These are phyloP conservation scores for Phlebiopsis gigantea DNA, from an alignment of 768 basidiomycete species.

Conservation along the genomic window DNA sequence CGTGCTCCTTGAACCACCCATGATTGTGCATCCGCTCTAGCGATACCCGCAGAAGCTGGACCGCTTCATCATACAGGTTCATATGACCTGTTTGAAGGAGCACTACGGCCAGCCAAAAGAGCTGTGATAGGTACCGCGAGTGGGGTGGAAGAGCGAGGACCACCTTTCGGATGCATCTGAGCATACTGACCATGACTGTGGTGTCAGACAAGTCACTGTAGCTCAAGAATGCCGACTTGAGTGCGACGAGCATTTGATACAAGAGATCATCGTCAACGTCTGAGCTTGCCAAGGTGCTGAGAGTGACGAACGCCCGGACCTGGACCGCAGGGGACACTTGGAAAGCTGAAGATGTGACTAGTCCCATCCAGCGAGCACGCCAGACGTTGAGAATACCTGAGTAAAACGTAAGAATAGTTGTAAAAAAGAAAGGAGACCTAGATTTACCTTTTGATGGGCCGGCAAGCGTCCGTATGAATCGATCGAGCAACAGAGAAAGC, in stretches of 20 bases:
- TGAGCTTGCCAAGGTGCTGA: constrained; percentile 75
- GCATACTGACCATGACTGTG: constrained; percentile 77
- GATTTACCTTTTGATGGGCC: constrained; percentile 57
- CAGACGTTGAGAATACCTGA: constrained; percentile 81
- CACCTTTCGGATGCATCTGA: constrained; percentile 77
- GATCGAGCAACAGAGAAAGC: constrained; percentile 56
- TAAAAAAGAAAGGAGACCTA: background rate
- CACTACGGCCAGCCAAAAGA: constrained; percentile 88
- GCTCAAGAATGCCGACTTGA: constrained; percentile 64
- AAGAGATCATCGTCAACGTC: constrained; percentile 92
- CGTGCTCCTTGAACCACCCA: constrained; percentile 48
- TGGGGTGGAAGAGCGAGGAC: constrained; percentile 62
- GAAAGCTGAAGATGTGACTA: constrained; percentile 85
- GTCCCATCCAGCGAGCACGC: constrained; percentile 91
- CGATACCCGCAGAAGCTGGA: constrained; percentile 58
- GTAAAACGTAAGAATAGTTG: background rate
- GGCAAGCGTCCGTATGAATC: constrained; percentile 58
- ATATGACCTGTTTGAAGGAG: constrained; percentile 75
- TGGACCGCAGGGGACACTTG: constrained; percentile 87
- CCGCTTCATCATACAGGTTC: constrained; percentile 64
- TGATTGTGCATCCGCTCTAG: constrained; percentile 60
- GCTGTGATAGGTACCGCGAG: constrained; percentile 65
- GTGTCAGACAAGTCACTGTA: constrained; percentile 62
- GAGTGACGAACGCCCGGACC: constrained; percentile 77
- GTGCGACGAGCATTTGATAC: constrained; percentile 89